Base-by-base conservation (phyloP, 2,329 filamentous ascomycete species). In the Dactylonectria estremocensis region DNA sequence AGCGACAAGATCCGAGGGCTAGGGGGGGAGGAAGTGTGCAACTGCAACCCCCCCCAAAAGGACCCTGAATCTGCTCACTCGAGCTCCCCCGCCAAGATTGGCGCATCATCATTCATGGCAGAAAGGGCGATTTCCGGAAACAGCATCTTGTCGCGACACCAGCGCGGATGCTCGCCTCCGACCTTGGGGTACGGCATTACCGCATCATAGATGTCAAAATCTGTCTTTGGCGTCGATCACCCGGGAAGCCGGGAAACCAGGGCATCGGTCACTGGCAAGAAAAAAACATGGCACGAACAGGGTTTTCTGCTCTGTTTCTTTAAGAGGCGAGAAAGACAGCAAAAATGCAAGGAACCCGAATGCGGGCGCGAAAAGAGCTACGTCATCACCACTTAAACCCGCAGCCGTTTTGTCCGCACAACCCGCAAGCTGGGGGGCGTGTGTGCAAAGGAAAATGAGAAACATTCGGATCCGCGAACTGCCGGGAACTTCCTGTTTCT, bases 321-420 rank as follows among this genome's bases (percentile, higher is more conserved):
- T 28, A 5, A 5, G 24, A 28, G 24, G 24, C 24, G 24, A 2
- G 24, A 28, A 50, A 49, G 53, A 24, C 40, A 13, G 22, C 48
- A 7, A 63, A 65, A 58, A 59, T 66, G 64, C 64, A 66, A 66
- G 57, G 33, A 61, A 53, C 53, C 57, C 45, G 49, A 49, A 14
- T 14, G 35, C 14, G 24, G 24, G 48, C 24, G 11, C 10, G 46
- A 24, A 24, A n/a, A n/a, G 14, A n/a, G 2, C 58, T 61, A 66
- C 64, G 64, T 66, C 64, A 66, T 66, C 33, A 45, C 33, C 37
- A n/a, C 18, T 18, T 16, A 10, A 48, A 48, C 13, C 18, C 31
- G 10, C 18, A n/a, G 49, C 49, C 16, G 14, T 16, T n/a, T 35
- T n/a, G n/a, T 35, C 49, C 28, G 49, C 28, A 31, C 18, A 18